phyloP scores from a whole-genome alignment of 805 yeast genomes.

The Lipomyces sp. region DNA sequence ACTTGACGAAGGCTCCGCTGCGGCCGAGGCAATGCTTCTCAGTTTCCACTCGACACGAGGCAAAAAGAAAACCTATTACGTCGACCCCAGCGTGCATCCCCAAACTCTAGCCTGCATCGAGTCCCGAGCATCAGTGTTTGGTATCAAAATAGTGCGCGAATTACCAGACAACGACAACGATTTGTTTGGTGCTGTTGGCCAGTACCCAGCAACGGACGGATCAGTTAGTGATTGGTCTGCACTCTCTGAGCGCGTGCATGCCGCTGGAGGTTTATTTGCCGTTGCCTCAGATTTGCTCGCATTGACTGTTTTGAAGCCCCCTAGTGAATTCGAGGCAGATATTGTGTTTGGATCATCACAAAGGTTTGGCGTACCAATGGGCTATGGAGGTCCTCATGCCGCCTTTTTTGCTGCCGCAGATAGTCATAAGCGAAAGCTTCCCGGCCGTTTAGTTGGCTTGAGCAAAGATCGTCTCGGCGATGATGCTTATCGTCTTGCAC shows the following conservation, averaged over 20 bases:
- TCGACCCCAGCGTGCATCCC: slow-evolving; percentile 77
- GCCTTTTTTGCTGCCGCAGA: slow-evolving; percentile 92
- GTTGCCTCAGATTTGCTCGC: slow-evolving; percentile 94
- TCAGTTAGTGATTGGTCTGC: slow-evolving; percentile 57
- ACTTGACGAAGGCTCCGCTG: slow-evolving; percentile 96
- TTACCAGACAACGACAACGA: slow-evolving; percentile 51
- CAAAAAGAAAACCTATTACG: slow-evolving; percentile 69
- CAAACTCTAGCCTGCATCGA: slow-evolving; percentile 82
- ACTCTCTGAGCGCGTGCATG: slow-evolving; percentile 69
- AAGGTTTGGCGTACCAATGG: slow-evolving; percentile 97
- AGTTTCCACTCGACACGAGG: slow-evolving; percentile 69
- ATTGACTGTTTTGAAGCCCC: slow-evolving; percentile 81
- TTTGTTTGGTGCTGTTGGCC: slow-evolving; percentile 82
- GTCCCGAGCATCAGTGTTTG: slow-evolving; percentile 78
- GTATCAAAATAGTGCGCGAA: slow-evolving; percentile 65
- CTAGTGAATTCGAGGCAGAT: slow-evolving; percentile 86
- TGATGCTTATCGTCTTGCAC: slow-evolving; percentile 86
- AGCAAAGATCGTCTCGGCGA: slow-evolving; percentile 90
- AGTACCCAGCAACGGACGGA: slow-evolving; percentile 91
- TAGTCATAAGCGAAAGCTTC: slow-evolving; percentile 85
- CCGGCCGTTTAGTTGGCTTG: slow-evolving; percentile 93
- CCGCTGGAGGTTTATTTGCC: slow-evolving; percentile 72
- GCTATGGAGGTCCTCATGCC: slow-evolving; percentile 99
- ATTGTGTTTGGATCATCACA: slow-evolving; percentile 91
- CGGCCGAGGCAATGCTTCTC: slow-evolving; percentile 94